Conservation (phyloP, 2,329 filamentous ascomycete genomes). For the Xylaria hypoxylon region DNA sequence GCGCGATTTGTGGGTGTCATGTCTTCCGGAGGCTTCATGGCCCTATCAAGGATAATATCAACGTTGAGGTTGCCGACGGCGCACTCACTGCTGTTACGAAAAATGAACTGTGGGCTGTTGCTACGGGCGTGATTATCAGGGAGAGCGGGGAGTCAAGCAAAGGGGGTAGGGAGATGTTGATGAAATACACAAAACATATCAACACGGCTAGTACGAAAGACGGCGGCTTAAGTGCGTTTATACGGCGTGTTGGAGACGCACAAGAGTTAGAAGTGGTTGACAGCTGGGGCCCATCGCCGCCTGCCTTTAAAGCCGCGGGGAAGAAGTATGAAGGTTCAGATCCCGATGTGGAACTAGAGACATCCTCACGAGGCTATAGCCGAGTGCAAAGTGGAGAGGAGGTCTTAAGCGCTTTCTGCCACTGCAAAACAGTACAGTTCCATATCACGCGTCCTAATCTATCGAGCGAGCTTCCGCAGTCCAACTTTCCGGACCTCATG, state of each 20-base stretch:
- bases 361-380: conserved; percentile 25
- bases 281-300: not conserved
- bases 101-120: conserved; percentile 50
- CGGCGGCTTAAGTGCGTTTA: conserved; percentile 53
- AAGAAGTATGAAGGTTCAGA: not conserved
- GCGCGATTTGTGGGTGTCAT: conserved; percentile 57
- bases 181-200: conserved; percentile 41
- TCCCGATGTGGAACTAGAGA: not conserved
- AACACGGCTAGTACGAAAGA: conserved; percentile 52
- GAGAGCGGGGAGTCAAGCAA: not conserved
- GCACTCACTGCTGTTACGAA: not conserved
- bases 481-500: conserved; percentile 66
- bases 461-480: conserved; percentile 57
- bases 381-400: conserved; percentile 27
- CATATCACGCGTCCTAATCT: conserved; percentile 66
- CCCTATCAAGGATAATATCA: not conserved
- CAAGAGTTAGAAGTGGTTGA: conserved; percentile 18
- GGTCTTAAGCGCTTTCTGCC: conserved; percentile 60
- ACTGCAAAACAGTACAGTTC: conserved; percentile 68
- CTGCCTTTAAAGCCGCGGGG: not conserved
- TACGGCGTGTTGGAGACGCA: conserved; percentile 35
- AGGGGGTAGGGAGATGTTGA: conserved; percentile 14
- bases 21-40: conserved; percentile 48
- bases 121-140: conserved; percentile 53
- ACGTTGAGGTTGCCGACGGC: not conserved